phyloP scores from a whole-genome alignment of 1,284 basidiomycete genomes.

The Takashimella koratensis region DNA sequence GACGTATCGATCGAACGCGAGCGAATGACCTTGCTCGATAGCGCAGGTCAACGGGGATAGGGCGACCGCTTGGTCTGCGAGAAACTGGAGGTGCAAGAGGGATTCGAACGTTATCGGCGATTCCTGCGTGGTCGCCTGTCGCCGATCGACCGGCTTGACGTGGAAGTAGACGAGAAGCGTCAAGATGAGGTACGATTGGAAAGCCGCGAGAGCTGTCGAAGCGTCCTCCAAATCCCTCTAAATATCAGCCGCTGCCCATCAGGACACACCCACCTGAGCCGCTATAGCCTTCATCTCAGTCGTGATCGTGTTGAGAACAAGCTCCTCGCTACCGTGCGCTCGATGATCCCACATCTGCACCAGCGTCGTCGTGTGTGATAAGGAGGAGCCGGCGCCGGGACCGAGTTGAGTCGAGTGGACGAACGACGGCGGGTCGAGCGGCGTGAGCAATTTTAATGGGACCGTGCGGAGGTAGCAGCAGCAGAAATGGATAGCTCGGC shows the following conservation, averaged over 20 bases:
- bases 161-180: conserved; percentile 9
- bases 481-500: conserved; percentile 3
- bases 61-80: conserved; percentile 7
- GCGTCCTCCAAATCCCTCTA: conserved; percentile 2
- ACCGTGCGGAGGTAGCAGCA: conserved; percentile 1
- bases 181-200: conserved; percentile 9
- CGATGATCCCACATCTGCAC: conserved; percentile 1
- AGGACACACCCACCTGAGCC: not conserved
- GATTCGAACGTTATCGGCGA: conserved; percentile 3
- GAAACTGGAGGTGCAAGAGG: conserved; percentile 4
- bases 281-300: conserved; percentile 1
- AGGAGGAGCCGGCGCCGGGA: not conserved
- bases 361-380: not conserved
- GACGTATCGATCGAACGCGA: not conserved
- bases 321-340: not conserved
- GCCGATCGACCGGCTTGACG: not conserved
- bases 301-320: not conserved
- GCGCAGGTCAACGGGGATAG: not conserved
- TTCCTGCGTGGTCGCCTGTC: not conserved
- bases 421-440: not conserved
- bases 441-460: not conserved
- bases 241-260: not conserved
- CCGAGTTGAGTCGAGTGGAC: not conserved
- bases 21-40: not conserved
- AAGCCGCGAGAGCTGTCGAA: not conserved